phyloP scores from a whole-genome alignment of 1,284 basidiomycete genomes.

The Boletus mariae region DNA sequence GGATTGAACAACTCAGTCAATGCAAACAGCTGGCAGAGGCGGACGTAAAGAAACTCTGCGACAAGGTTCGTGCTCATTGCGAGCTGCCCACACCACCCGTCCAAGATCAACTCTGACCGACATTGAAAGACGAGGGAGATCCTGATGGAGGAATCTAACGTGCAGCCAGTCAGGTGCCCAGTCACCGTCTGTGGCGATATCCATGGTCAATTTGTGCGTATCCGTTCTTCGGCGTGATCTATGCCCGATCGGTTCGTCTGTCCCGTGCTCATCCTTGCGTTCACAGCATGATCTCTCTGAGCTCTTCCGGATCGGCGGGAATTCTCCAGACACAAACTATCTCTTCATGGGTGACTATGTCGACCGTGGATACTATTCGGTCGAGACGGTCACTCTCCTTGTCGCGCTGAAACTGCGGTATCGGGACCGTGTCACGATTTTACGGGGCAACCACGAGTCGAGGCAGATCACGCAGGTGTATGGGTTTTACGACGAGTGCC shows the following conservation, averaged over 20 bases:
- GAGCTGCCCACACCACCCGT: not conserved
- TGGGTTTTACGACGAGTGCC: constrained; percentile 99
- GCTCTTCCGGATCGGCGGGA: constrained; percentile 98
- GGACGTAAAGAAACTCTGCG: constrained; percentile 97
- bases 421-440: constrained; percentile 96
- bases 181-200: constrained; percentile 98
- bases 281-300: constrained; percentile 95
- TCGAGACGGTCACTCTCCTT: constrained; percentile 98
- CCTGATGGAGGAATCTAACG: constrained; percentile 96
- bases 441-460: constrained; percentile 98
- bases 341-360: constrained; percentile 99
- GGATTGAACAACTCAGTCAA: constrained; percentile 96
- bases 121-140: constrained; percentile 85
- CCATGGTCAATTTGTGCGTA: constrained; percentile 97
- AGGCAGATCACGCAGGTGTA: constrained; percentile 99
- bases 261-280: constrained; percentile 16
- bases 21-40: constrained; percentile 97
- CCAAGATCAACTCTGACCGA: constrained; percentile 17
- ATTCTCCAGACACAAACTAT: constrained; percentile 99
- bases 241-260: constrained; percentile 19
- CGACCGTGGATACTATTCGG: constrained; percentile 98
- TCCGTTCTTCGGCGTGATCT: constrained; percentile 23
- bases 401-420: constrained; percentile 98
- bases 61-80: constrained; percentile 72
- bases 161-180: constrained; percentile 96